Evolutionary conservation across 176 grass and related monocot species (phyloP).

Genomic region (Hyparrhenia diplandra): DNA sequence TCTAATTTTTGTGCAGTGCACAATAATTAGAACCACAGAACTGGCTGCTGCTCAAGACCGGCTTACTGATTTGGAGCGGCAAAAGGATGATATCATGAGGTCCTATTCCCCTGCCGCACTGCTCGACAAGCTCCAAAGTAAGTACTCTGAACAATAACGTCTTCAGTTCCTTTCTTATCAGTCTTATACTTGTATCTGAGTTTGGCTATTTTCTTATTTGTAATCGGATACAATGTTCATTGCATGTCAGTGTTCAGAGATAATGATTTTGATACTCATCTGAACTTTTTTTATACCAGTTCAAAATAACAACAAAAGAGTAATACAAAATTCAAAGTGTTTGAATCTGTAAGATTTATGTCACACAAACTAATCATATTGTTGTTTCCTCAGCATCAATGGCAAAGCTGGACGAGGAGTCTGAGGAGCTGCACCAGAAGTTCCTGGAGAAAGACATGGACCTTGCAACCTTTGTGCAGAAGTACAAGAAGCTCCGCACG

Average conservation of each 20-base stretch:
- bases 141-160: slow-evolving; percentile 8
- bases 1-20: slow-evolving; percentile 50
- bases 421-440: slow-evolving; percentile 63
- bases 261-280: neutral
- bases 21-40: slow-evolving; percentile 91
- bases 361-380: neutral
- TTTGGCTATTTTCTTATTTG: no score
- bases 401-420: slow-evolving; percentile 66
- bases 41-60: slow-evolving; percentile 87
- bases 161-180: neutral
- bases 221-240: neutral
- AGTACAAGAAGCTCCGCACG: slow-evolving; percentile 76
- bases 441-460: slow-evolving; percentile 78
- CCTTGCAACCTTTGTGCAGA: slow-evolving; percentile 69
- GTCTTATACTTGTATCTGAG: neutral
- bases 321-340: neutral
- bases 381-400: slow-evolving; percentile 42
- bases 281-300: neutral
- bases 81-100: slow-evolving; percentile 72
- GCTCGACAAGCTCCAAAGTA: slow-evolving; percentile 85
- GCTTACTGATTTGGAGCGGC: slow-evolving; percentile 68
- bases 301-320: neutral
- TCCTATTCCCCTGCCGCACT: slow-evolving; percentile 70
- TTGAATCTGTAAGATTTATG: neutral
- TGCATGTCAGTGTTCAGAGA: no score